Evolutionary conservation across 2,329 filamentous ascomycete genomes (phyloP).

Genomic region (Claviceps sp.): DNA sequence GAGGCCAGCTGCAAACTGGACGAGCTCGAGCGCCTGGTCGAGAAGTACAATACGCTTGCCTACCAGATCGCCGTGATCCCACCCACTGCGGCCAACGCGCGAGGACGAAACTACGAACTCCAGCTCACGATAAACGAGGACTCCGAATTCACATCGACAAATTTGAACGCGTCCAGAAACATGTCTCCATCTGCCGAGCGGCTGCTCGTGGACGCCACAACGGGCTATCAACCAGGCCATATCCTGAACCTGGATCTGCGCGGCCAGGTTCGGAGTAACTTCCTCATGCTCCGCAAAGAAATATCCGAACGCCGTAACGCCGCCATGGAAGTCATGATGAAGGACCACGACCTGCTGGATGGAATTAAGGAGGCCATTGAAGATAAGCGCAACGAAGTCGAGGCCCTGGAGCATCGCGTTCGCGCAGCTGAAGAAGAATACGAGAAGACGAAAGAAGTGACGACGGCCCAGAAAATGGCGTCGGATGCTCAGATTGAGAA

Average conservation of each 20-base stretch:
- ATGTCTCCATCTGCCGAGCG: slow-evolving; percentile 45
- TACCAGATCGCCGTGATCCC: slow-evolving; percentile 92
- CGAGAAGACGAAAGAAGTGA: slow-evolving; percentile 79
- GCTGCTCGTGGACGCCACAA: slow-evolving; percentile 66
- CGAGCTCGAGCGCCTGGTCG: slow-evolving; percentile 79
- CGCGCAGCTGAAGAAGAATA: slow-evolving; percentile 86
- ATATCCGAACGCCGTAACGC: slow-evolving; percentile 77
- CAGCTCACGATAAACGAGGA: slow-evolving; percentile 66
- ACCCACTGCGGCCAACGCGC: slow-evolving; percentile 68
- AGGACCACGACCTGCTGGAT: slow-evolving; percentile 85
- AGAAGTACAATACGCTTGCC: slow-evolving; percentile 84
- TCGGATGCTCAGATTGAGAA: slow-evolving; percentile 93
- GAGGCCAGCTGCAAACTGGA: slow-evolving; percentile 79
- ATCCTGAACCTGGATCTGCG: slow-evolving; percentile 82
- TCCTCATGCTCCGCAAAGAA: slow-evolving; percentile 70
- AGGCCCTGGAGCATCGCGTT: slow-evolving; percentile 78
- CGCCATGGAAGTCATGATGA: slow-evolving; percentile 82
- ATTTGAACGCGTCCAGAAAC: slow-evolving; percentile 31
- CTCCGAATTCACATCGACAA: slow-evolving; percentile 60
- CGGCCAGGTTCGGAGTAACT: slow-evolving; percentile 65
- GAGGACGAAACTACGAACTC: slow-evolving; percentile 75
- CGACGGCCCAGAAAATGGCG: slow-evolving; percentile 73
- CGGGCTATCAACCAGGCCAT: slow-evolving; percentile 81
- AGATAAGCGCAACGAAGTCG: slow-evolving; percentile 85
- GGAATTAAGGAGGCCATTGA: slow-evolving; percentile 94